Evolutionary conservation across 2,329 filamentous ascomycete species (phyloP).

Genomic region (Dothideomycetidae sp.): DNA sequence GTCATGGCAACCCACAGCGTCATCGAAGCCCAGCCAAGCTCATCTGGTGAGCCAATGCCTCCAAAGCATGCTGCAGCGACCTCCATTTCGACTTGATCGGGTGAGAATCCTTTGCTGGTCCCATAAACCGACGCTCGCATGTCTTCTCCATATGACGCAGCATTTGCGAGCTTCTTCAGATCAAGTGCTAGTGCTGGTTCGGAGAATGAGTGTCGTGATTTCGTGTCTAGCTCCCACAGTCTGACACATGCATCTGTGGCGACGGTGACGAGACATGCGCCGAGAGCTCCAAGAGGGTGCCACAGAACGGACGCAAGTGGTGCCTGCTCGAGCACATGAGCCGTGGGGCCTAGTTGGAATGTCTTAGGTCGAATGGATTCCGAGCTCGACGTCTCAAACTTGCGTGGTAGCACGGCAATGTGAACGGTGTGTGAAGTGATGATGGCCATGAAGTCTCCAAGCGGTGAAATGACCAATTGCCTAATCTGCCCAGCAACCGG

Average conservation of each 20-base stretch:
- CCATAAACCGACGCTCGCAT: conserved; percentile 62
- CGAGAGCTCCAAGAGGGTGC: conserved; percentile 80
- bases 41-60: conserved; percentile 44
- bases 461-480: conserved; percentile 73
- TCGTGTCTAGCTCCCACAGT: conserved; percentile 77
- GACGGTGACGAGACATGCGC: conserved; percentile 71
- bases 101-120: conserved; percentile 69
- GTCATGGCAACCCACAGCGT: conserved; percentile 95
- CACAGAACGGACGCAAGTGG: conserved; percentile 70
- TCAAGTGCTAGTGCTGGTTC: conserved; percentile 72
- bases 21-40: conserved; percentile 76
- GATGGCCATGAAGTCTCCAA: conserved; percentile 68
- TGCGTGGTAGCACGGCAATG: conserved; percentile 64
- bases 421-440: conserved; percentile 79
- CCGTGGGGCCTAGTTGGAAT: conserved; percentile 83
- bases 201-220: conserved; percentile 77
- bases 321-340: conserved; percentile 74
- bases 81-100: conserved; percentile 85
- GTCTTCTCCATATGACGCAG: conserved; percentile 66
- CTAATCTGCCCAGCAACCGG: conserved; percentile 69
- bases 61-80: conserved; percentile 85
- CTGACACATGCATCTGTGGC: conserved; percentile 79
- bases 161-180: conserved; percentile 75
- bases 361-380: conserved; percentile 62
- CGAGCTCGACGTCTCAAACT: conserved; percentile 39